A percentile compares a stretch with the other conserved stretches of the same genome.
Evolutionary conservation across 768 basidiomycete species (phyloP).

Genomic region (Phlebiopsis gigantea): DNA sequence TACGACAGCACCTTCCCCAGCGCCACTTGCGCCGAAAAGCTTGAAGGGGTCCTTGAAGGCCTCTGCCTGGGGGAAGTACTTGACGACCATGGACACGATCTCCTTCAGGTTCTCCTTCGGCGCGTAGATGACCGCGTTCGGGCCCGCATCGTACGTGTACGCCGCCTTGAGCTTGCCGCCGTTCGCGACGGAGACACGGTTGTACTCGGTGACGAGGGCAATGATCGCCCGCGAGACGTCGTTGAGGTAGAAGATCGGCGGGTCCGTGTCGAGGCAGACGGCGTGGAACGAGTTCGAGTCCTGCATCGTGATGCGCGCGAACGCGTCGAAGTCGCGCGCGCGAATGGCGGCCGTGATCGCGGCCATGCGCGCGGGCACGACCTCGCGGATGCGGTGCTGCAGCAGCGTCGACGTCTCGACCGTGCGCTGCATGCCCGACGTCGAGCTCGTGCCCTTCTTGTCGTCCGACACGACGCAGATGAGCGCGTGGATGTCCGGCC

Average conservation of each 20-base stretch:
- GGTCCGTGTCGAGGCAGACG: slow-evolving; percentile 92
- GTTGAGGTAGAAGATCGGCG: slow-evolving; percentile 99
- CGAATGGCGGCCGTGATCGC: slow-evolving; percentile 78
- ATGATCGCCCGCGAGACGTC: slow-evolving; percentile 96
- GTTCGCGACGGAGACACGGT: slow-evolving; percentile 63
- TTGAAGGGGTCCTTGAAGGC: slow-evolving; percentile 73
- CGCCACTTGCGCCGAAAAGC: slow-evolving; percentile 42
- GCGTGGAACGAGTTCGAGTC: slow-evolving; percentile 99
- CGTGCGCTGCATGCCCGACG: slow-evolving; percentile 96
- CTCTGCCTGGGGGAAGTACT: slow-evolving; percentile 84
- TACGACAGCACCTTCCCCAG: slow-evolving; percentile 42
- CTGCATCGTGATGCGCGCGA: slow-evolving; percentile 90
- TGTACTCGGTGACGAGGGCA: slow-evolving; percentile 85
- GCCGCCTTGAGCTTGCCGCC: slow-evolving; percentile 73
- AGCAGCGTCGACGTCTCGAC: slow-evolving; percentile 88
- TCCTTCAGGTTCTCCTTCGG: slow-evolving; percentile 69
- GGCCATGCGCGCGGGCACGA: slow-evolving; percentile 87
- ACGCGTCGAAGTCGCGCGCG: slow-evolving; percentile 76
- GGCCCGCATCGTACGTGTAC: slow-evolving; percentile 99
- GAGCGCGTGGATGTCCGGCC: slow-evolving; percentile 94
- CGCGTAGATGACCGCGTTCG: slow-evolving; percentile 97
- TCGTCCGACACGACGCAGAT: slow-evolving; percentile 95
- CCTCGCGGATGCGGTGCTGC: slow-evolving; percentile 77
- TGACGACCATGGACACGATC: slow-evolving; percentile 69
- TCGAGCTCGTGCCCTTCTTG: slow-evolving; percentile 95